Base-by-base conservation (phyloP, 306 rosid genomes). In the Dalbergia cultrata region DNA sequence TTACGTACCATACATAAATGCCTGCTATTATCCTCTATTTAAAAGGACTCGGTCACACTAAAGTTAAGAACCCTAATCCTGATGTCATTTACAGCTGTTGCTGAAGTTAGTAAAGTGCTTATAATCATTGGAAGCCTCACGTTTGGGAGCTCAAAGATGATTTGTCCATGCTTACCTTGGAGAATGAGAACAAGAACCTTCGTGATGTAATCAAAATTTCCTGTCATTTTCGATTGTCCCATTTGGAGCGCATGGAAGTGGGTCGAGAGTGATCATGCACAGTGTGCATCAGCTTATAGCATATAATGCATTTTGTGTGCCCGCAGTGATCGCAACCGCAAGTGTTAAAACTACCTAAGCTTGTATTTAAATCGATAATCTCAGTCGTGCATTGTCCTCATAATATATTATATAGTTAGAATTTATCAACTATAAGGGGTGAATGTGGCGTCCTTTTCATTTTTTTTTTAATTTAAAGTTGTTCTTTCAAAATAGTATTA, bases 191-290 rank as follows among this genome's bases (percentile, higher is more conserved):
- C 52, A 62, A 81, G n/a, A 0, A 9, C 8, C 41, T 21, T 13
- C 44, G 68, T 57, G 85, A 72, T 74, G 43, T 31, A 57, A 86
- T 66, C 35, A 79, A 83, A 81, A 81, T 86, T 85, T 73, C 80
- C 63, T 74, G 78, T 85, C 82, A 49, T 67, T 86, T 86, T 81
- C 73, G 67, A 81, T 77, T 58, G 67, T 39, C 35, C 79, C 31
- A 79, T 65, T 50, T 70, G 73, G 49, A 54, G 75, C 75, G 70
- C 80, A 81, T 49, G 86, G 63, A 44, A 67, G 74, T 53, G 59
- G 31, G 78, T 56, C 61, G 34, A 78, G 22, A 70, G 65, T 77
- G 81, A 56, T 70, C 74, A 67, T 70, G n/a, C 83, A 54, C 73
- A 54, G 9, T 52, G 26, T 43, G 56, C 71, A 68, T 84, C 78